Conservation (phyloP, 2,329 filamentous ascomycete genomes). For the Trichoderma sp. region DNA sequence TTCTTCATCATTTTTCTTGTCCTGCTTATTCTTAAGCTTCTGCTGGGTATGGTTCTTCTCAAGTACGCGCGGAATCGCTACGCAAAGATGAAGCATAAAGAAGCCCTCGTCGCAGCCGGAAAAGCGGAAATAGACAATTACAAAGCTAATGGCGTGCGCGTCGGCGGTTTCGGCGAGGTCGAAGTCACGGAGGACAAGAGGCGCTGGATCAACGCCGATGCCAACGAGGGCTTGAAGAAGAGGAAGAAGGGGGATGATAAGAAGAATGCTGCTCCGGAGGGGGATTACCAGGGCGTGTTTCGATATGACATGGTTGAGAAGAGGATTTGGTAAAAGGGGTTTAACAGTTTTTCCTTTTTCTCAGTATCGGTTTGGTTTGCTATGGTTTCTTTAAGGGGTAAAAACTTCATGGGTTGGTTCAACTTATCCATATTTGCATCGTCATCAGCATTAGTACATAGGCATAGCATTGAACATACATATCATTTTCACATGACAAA, state of each 20-base stretch:
- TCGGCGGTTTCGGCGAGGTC: constrained; percentile 81
- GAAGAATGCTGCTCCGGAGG: constrained; percentile 21
- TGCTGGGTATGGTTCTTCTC: constrained; percentile 85
- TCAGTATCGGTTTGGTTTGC: background rate
- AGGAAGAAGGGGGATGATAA: constrained; percentile 55
- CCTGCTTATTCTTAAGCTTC: constrained; percentile 78
- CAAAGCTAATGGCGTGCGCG: constrained; percentile 70
- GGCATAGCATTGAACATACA: background rate
- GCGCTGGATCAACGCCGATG: constrained; percentile 83
- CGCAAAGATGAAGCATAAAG: constrained; percentile 72
- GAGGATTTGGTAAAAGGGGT: constrained; percentile 75
- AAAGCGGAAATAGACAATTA: constrained; percentile 55
- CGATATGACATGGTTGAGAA: constrained; percentile 96
- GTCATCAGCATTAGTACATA: background rate
- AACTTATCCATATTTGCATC: background rate
- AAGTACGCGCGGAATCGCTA: constrained; percentile 79
- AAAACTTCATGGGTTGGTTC: background rate
- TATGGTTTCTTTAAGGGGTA: background rate
- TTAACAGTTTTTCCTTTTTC: background rate
- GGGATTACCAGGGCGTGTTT: constrained; percentile 64
- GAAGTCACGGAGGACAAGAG: constrained; percentile 88
- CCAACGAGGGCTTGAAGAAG: constrained; percentile 67
- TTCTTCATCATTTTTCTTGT: constrained; percentile 84
- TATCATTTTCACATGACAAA: background rate
- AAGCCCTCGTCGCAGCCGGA: constrained; percentile 52